Evolutionary conservation across 1,139 yeast species (phyloP).

Genomic region (Blastobotrys persicus): DNA sequence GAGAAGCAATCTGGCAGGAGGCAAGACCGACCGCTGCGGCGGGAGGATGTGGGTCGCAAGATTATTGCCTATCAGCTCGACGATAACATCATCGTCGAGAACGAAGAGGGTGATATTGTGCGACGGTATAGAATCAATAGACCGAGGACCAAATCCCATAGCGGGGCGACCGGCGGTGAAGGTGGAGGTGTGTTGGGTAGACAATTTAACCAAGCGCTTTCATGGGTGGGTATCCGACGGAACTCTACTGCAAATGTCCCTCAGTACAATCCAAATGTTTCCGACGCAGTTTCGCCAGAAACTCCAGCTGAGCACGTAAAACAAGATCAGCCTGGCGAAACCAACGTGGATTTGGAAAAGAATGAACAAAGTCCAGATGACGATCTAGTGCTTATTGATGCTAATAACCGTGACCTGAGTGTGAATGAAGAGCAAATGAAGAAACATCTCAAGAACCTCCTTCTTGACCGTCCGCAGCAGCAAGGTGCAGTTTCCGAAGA

Average conservation of each 20-base stretch:
- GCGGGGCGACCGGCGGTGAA: conserved; percentile 3
- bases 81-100: conserved; percentile 77
- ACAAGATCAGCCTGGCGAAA: not conserved
- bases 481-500: not conserved
- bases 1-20: conserved; percentile 3
- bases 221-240: conserved; percentile 29
- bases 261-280: not conserved
- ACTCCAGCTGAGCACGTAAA: not conserved
- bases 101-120: conserved; percentile 87
- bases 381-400: conserved; percentile 27
- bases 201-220: conserved; percentile 25
- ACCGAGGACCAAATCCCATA: conserved; percentile 18
- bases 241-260: not conserved
- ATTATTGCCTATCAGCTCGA: conserved; percentile 63
- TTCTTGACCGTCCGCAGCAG: conserved; percentile 19
- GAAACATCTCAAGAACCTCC: conserved; percentile 26
- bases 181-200: conserved; percentile 16
- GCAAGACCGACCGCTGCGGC: conserved; percentile 4
- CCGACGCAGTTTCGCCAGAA: conserved; percentile 4
- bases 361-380: conserved; percentile 20
- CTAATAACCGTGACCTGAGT: conserved; percentile 16
- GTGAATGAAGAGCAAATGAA: conserved; percentile 28
- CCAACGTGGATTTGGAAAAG: conserved; percentile 29
- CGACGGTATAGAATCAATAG: conserved; percentile 74
- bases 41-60: conserved; percentile 23